Conservation (phyloP, 805 yeast species). For the Starmerella apicola region DNA sequence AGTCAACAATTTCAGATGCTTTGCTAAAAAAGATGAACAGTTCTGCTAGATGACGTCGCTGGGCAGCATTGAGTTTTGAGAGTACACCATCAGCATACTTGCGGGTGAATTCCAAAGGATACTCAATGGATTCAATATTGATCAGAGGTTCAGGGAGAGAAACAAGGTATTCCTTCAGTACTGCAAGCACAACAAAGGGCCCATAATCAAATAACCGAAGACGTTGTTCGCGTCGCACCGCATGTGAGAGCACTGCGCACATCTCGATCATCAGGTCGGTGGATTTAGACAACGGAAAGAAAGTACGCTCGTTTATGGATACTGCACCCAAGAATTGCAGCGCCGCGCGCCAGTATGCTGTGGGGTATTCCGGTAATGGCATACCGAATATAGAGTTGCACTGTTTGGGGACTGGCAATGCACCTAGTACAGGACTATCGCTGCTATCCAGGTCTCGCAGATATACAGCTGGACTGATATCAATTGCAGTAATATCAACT, state of each 20-base stretch:
- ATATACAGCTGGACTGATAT: conserved; percentile 66
- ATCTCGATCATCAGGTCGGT: conserved; percentile 4
- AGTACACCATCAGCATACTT: conserved; percentile 34
- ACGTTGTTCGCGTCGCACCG: conserved; percentile 37
- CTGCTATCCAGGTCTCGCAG: conserved; percentile 45
- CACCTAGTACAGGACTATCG: conserved; percentile 20
- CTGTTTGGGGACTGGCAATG: conserved; percentile 38
- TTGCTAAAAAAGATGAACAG: conserved; percentile 1
- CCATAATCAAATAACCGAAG: conserved; percentile 47
- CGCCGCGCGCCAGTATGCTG: conserved; percentile 24
- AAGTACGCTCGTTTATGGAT: background rate
- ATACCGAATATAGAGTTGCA: conserved; percentile 26
- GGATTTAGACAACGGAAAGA: conserved; percentile 4
- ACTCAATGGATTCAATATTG: conserved; percentile 35
- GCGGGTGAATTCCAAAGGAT: conserved; percentile 43
- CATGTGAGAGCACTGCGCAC: conserved; percentile 19
- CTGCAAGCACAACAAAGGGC: conserved; percentile 38
- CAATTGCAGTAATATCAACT: conserved; percentile 63
- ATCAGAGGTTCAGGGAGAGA: conserved; percentile 45
- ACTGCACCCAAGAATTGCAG: conserved; percentile 16
- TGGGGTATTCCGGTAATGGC: conserved; percentile 16
- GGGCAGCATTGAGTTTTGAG: conserved; percentile 15
- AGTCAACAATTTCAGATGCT: background rate
- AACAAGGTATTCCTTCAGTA: conserved; percentile 35
- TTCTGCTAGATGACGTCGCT: conserved; percentile 3